Percentiles rank a stretch among this genome's conserved stretches.
These are phyloP conservation scores for Pichia sp. DNA, from an alignment of 1,139 yeast genomes.

Conservation along the genomic window DNA sequence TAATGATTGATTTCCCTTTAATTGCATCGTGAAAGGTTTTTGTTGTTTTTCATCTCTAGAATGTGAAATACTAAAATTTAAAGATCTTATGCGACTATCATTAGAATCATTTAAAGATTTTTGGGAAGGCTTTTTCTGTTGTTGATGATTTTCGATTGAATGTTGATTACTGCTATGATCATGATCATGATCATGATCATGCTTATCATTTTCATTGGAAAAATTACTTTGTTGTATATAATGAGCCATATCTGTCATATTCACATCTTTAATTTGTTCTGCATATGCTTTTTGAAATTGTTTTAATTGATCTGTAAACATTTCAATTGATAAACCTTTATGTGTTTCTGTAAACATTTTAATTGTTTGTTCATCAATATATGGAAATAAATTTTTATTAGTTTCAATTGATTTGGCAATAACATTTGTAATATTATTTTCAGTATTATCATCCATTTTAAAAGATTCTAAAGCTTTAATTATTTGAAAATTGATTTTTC, in stretches of 20 bases:
- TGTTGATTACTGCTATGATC: neutral
- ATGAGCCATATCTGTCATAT: neutral
- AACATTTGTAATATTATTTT: slow-evolving; percentile 20
- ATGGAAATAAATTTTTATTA: slow-evolving; percentile 9
- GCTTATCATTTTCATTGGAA: neutral
- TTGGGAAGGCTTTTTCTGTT: neutral
- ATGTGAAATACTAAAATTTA: too few relatives aligned
- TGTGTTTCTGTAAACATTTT: neutral
- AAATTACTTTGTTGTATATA: neutral
- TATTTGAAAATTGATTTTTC: slow-evolving; percentile 19
- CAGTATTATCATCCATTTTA: slow-evolving; percentile 17
- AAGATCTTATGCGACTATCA: too few relatives aligned
- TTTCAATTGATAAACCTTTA: slow-evolving; percentile 3
- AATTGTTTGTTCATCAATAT: neutral
- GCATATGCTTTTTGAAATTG: slow-evolving; percentile 6
- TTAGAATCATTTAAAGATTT: too few relatives aligned
- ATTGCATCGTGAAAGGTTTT: neutral
- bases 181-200: neutral
- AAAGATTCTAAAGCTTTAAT: slow-evolving; percentile 23
- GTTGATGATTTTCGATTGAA: neutral
- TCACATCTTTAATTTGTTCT: slow-evolving; percentile 3
- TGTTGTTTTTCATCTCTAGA: neutral
- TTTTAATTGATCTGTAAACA: slow-evolving; percentile 2
- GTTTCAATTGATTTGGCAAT: slow-evolving; percentile 19
- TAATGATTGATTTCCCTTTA: slow-evolving; percentile 4